phyloP scores from a whole-genome alignment of 139 green algal genomes.

The Tetradesmus obliquus region DNA sequence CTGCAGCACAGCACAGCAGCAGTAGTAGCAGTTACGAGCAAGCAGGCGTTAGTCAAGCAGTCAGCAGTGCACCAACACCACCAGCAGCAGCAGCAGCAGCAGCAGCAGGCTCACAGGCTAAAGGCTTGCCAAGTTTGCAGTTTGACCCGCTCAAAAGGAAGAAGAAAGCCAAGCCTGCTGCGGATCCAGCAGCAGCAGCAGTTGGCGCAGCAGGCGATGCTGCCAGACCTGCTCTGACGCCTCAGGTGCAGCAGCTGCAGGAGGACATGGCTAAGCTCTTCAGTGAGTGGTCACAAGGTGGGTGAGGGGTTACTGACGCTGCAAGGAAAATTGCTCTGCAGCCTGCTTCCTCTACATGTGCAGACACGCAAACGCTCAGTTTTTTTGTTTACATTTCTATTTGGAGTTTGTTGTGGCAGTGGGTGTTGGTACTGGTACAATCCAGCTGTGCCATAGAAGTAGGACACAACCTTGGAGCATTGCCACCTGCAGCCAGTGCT shows the following conservation, averaged over 20 bases:
- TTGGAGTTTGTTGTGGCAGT: too few relatives aligned
- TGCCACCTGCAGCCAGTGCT: too few relatives aligned
- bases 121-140: not conserved
- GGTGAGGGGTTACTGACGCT: not conserved
- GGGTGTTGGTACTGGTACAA: too few relatives aligned
- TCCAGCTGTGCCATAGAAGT: too few relatives aligned
- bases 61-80: not conserved
- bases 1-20: constrained; percentile 14
- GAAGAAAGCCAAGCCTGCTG: not conserved
- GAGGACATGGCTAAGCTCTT: constrained; percentile 61
- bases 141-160: constrained; percentile 41
- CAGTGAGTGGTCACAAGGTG: constrained; percentile 46
- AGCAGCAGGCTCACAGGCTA: not conserved
- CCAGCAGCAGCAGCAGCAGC: constrained; percentile 5
- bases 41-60: not conserved
- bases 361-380: too few relatives aligned
- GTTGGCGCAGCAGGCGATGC: not conserved
- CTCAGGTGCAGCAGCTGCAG: constrained; percentile 56
- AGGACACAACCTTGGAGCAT: too few relatives aligned
- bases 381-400: too few relatives aligned
- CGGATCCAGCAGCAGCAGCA: not conserved
- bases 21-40: not conserved
- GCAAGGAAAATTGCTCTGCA: too few relatives aligned
- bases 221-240: constrained; percentile 27
- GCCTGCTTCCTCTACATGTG: too few relatives aligned